These are phyloP conservation scores for Hanseniaspora taiwanica DNA, from an alignment of 805 yeast species.

Conservation along the genomic window DNA sequence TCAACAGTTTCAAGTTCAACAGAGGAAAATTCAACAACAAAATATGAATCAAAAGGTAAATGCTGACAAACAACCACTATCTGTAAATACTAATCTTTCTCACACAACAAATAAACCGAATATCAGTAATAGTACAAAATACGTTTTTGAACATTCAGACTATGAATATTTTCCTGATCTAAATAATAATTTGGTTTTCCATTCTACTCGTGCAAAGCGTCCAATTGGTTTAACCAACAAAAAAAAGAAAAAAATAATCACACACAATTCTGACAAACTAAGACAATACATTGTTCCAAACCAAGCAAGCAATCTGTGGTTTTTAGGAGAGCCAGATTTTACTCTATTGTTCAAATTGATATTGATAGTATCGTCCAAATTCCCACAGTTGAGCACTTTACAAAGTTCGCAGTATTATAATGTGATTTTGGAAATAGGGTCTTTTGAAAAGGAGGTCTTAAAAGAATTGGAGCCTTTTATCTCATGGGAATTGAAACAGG, in stretches of 20 bases:
- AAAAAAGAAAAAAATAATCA: conserved; percentile 12
- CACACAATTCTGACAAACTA: conserved; percentile 2
- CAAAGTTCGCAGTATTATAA: neutral
- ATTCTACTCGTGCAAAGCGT: conserved; percentile 14
- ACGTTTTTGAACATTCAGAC: conserved; percentile 16
- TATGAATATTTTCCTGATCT: conserved; percentile 8
- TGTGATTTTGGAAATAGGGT: neutral
- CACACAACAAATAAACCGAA: neutral
- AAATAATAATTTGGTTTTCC: conserved; percentile 11
- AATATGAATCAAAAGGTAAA: no score
- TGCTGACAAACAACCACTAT: no score
- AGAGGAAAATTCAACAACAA: no score
- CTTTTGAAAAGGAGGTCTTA: neutral
- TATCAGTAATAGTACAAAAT: conserved; percentile 10
- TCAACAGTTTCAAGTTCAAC: no score
- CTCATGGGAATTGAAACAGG: conserved; percentile 9
- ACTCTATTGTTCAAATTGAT: neutral
- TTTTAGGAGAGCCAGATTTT: conserved; percentile 3
- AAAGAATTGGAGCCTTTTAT: conserved; percentile 1
- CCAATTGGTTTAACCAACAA: conserved; percentile 18
- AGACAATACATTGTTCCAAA: conserved; percentile 1
- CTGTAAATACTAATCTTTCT: no score
- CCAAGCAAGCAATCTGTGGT: conserved; percentile 2
- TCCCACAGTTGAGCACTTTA: neutral
- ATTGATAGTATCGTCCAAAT: neutral